Evolutionary conservation across 352 stramenopile genomes (phyloP), one percentile per base, ranked within the genome.

Genomic region (Globisporangium megalacanthum): DNA sequence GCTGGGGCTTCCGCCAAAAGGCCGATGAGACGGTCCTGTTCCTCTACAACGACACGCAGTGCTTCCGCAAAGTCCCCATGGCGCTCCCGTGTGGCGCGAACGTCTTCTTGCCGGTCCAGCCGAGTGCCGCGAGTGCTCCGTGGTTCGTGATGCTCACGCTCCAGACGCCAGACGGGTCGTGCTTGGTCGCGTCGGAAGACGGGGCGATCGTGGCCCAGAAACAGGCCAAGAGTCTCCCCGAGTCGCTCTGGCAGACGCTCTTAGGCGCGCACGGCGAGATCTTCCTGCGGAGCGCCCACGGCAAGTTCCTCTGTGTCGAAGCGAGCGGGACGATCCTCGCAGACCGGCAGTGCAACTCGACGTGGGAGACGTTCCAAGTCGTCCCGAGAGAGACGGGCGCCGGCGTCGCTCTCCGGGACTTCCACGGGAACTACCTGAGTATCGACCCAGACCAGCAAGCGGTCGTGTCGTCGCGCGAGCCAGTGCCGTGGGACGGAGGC

Each of bases 361-460:
- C 84, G 33, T 94, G 84, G 84, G 84, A 94, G 54, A 94, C 84
- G n/a, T 92, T 94, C 68, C 77, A 89, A 57, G 74, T 91, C 25
- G 71, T 92, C 54, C 80, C 84, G 41, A 75, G 84, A 45, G 75
- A 77, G 37, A 33, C 17, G 46, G 25, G 42, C 62, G 46, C 52
- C 39, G 55, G 79, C 45, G 76, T 94, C 49, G 81, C 81, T 57
- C 69, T 94, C 49, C 74, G 77, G 42, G 83, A 81, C 52, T 94
- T 88, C 51, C 84, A 94, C 47, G 84, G 84, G 19, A 82, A 78
- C 51, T 94, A 89, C 61, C 48, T 94, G 45, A 74, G 79, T 52
- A 83, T 94, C 20, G 78, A 94, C 39, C 60, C 69, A 33, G 60
- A 76, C 11, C 55, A 60, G 10, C 54, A 72, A 31, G 65, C 64